phyloP scores from a whole-genome alignment of 1,284 basidiomycete species.

The Ceratobasidium papillatum region DNA sequence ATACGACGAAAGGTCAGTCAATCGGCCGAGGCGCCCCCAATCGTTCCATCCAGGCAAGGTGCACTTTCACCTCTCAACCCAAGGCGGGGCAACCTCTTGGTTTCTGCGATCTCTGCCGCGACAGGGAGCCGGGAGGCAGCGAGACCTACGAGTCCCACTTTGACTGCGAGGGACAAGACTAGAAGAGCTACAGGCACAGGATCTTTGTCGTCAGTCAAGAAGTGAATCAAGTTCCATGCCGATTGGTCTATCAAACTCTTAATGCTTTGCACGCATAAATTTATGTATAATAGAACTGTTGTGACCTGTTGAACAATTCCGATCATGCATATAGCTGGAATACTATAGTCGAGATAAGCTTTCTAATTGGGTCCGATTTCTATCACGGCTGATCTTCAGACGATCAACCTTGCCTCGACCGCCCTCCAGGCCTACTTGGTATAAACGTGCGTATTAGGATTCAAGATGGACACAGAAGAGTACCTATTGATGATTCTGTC shows the following conservation, averaged over 20 bases:
- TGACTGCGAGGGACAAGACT: conserved; percentile 26
- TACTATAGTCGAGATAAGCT: background rate
- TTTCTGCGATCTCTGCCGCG: conserved; percentile 29
- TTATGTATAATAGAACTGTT: conserved; percentile 14
- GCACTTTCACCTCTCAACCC: conserved; percentile 42
- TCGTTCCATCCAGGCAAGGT: conserved; percentile 23
- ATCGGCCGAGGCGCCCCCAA: conserved; percentile 11
- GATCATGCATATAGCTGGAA: background rate
- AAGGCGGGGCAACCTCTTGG: conserved; percentile 23
- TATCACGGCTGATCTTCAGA: background rate
- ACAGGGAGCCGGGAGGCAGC: conserved; percentile 11
- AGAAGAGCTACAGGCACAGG: conserved; percentile 8
- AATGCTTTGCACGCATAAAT: conserved; percentile 11
- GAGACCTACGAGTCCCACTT: conserved; percentile 33
- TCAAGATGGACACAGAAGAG: conserved; percentile 43
- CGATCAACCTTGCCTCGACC: background rate
- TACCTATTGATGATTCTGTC: conserved; percentile 77
- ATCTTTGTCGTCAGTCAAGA: background rate
- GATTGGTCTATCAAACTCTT: background rate
- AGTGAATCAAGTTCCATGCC: background rate
- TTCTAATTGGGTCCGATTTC: background rate
- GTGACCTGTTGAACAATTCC: background rate
- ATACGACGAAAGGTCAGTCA: conserved; percentile 29
- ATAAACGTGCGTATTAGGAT: background rate
- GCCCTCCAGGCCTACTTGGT: too few relatives aligned